Evolutionary conservation across 2,329 filamentous ascomycete genomes (phyloP).

Genomic region (Lizonia empirigonia): DNA sequence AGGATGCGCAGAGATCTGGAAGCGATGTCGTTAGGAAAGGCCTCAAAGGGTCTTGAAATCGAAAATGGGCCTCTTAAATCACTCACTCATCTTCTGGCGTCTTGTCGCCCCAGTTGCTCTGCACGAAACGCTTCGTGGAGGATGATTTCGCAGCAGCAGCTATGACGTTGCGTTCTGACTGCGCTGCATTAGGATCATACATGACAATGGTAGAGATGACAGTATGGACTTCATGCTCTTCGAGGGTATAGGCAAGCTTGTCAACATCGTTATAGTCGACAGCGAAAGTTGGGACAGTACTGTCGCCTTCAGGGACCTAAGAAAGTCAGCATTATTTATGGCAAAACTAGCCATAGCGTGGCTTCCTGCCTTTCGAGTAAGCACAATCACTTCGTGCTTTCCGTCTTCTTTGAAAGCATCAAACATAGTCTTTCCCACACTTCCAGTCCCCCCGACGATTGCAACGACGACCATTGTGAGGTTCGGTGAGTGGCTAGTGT

Average conservation of each 20-base stretch:
- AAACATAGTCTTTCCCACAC: constrained; percentile 55
- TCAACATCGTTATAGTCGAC: constrained; percentile 46
- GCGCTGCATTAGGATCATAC: constrained; percentile 30
- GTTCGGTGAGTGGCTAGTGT: not conserved
- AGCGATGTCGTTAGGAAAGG: not conserved
- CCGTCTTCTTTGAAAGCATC: constrained; percentile 48
- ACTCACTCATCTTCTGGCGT: constrained; percentile 22
- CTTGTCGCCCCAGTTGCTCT: constrained; percentile 22
- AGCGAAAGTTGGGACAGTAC: constrained; percentile 17
- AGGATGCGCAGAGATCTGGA: constrained; percentile 12
- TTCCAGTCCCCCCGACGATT: constrained; percentile 56
- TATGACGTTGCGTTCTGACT: constrained; percentile 21
- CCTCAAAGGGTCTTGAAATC: no score
- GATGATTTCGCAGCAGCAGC: constrained; percentile 16
- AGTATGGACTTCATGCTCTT: constrained; percentile 52
- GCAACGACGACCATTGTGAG: constrained; percentile 50
- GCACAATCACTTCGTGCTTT: constrained; percentile 50
- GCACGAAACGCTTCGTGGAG: constrained; percentile 21
- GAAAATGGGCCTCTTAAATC: no score
- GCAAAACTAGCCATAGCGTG: not conserved
- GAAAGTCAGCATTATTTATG: not conserved
- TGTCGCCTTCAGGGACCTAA: constrained; percentile 14
- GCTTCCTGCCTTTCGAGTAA: constrained; percentile 49
- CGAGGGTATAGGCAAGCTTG: constrained; percentile 33
- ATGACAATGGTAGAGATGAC: constrained; percentile 53